A percentile compares a stretch with the other conserved stretches of the same genome.
These are phyloP conservation scores for Astraeus odoratus DNA, from an alignment of 768 basidiomycete genomes.

Conservation along the genomic window DNA sequence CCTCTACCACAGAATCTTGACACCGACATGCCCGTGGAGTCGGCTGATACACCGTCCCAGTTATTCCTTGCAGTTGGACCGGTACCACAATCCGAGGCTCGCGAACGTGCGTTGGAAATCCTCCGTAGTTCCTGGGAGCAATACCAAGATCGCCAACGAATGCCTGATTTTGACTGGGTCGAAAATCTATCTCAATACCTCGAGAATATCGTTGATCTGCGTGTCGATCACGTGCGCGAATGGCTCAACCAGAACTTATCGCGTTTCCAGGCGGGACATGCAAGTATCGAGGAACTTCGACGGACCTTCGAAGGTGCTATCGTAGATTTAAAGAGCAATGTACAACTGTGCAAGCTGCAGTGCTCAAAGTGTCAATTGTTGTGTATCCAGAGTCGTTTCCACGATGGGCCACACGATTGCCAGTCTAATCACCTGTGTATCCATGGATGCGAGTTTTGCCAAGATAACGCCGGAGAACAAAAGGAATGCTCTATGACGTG, in stretches of 20 bases:
- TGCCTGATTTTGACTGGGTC: constrained; percentile 33
- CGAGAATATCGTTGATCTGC: constrained; percentile 28
- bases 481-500: constrained; percentile 38
- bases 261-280: constrained; percentile 36
- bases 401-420: constrained; percentile 41
- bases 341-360: constrained; percentile 40
- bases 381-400: constrained; percentile 38
- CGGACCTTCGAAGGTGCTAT: constrained; percentile 33
- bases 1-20: constrained; percentile 38
- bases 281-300: constrained; percentile 35
- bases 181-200: constrained; percentile 29
- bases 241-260: constrained; percentile 42
- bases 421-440: constrained; percentile 37
- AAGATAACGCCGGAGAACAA: constrained; percentile 23
- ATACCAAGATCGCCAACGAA: constrained; percentile 19
- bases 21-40: constrained; percentile 31
- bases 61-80: constrained; percentile 22
- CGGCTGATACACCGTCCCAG: constrained; percentile 23
- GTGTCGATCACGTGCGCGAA: constrained; percentile 36
- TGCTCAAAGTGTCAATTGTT: constrained; percentile 40
- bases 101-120: constrained; percentile 7
- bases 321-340: constrained; percentile 36
- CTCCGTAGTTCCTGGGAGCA: constrained; percentile 21
- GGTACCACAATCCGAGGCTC: background rate
- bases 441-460: constrained; percentile 33